Percentiles rank a stretch among this genome's conserved stretches.
phyloP scores from a whole-genome alignment of 1,139 yeast species.

The Yamadazyma pseudoaaseri region DNA sequence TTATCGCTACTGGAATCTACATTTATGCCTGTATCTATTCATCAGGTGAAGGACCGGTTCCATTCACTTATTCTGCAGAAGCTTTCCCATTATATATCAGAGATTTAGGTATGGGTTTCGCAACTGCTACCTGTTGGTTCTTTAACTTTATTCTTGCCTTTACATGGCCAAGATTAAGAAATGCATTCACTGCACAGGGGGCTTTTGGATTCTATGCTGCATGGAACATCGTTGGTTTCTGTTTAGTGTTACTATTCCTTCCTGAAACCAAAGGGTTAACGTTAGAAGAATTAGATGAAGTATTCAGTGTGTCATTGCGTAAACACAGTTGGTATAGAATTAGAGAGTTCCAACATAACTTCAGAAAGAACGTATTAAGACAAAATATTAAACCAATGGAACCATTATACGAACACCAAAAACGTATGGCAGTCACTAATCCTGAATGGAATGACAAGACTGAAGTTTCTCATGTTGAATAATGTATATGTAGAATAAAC shows the following conservation, averaged over 20 bases:
- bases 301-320: constrained; percentile 55
- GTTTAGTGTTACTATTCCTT: constrained; percentile 61
- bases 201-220: constrained; percentile 91
- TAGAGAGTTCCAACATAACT: constrained; percentile 35
- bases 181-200: constrained; percentile 72
- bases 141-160: constrained; percentile 78
- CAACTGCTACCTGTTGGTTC: constrained; percentile 85
- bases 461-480: constrained; percentile 47
- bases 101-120: constrained; percentile 83
- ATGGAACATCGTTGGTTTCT: constrained; percentile 77
- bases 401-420: constrained; percentile 51
- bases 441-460: constrained; percentile 63
- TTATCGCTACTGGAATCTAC: constrained; percentile 70
- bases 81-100: constrained; percentile 80
- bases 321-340: constrained; percentile 59
- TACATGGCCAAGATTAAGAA: constrained; percentile 76
- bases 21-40: constrained; percentile 75
- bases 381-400: constrained; percentile 46
- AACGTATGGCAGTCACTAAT: constrained; percentile 57
- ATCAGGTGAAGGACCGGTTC: constrained; percentile 89
- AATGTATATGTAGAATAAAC: constrained; percentile 10
- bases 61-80: constrained; percentile 87
- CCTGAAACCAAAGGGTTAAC: constrained; percentile 74
- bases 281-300: constrained; percentile 72
- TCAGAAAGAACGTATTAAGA: constrained; percentile 44